phyloP scores from a whole-genome alignment of 495 filamentous ascomycete species.

The Aspergillus hancockii region DNA sequence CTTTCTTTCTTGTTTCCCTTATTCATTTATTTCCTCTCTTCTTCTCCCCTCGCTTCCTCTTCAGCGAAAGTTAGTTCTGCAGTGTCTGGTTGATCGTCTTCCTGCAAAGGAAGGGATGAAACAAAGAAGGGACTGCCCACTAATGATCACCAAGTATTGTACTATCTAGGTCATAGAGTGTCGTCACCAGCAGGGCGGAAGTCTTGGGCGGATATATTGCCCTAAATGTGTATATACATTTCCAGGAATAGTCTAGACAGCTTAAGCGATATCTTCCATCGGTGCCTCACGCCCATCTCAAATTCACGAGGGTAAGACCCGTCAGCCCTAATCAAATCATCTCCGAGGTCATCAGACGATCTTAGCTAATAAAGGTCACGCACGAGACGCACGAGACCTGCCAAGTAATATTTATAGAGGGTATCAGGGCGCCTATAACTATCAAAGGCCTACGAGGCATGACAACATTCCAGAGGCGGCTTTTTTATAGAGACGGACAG shows the following conservation, averaged over 20 bases:
- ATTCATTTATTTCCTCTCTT: neutral
- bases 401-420: constrained; percentile 2
- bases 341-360: constrained; percentile 16
- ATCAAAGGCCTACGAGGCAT: neutral
- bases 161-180: neutral
- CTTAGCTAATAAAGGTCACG: constrained; percentile 15
- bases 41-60: neutral
- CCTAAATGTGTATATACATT: constrained; percentile 2
- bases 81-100: neutral
- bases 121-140: neutral
- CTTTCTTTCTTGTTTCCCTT: neutral
- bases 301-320: neutral
- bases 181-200: neutral
- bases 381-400: constrained; percentile 17
- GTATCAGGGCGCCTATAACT: neutral
- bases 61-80: neutral
- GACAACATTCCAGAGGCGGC: neutral
- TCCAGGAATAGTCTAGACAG: constrained; percentile 4
- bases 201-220: neutral
- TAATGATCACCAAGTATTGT: neutral
- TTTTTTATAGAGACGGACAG: neutral
- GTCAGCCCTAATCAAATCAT: constrained; percentile 3
- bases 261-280: constrained; percentile 1
- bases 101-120: constrained; percentile 5
- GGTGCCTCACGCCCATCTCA: neutral